Percentiles rank a stretch among this genome's conserved stretches.
These are phyloP conservation scores for Rugosomyces carneus DNA, from an alignment of 1,284 basidiomycete genomes.

Conservation along the genomic window DNA sequence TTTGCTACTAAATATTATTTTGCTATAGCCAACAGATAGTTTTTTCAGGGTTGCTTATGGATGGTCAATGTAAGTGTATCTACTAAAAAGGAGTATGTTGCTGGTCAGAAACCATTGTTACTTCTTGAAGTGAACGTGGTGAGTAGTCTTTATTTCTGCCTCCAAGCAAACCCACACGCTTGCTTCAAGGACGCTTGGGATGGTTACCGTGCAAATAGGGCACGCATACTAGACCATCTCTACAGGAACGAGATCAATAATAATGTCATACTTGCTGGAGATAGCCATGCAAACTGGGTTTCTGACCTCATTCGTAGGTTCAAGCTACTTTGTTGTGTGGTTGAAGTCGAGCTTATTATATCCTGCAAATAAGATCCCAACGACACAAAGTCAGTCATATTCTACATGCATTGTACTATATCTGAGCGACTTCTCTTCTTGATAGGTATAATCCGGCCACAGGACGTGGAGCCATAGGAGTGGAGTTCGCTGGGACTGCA, in stretches of 20 bases:
- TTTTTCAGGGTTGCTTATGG: not conserved
- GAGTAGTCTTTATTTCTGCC: not conserved
- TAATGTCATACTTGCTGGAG: slow-evolving; percentile 54
- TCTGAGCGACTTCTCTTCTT: not conserved
- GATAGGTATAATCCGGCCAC: slow-evolving; percentile 46
- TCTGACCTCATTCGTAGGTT: slow-evolving; percentile 48
- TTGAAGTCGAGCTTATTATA: not conserved
- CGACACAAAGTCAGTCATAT: slow-evolving; percentile 40
- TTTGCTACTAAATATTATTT: not conserved
- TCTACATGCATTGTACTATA: too few relatives aligned
- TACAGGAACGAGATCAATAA: slow-evolving; percentile 50
- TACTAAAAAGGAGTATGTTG: not conserved
- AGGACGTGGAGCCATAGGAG: slow-evolving; percentile 51
- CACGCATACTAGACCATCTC: slow-evolving; percentile 45
- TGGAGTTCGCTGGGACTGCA: slow-evolving; percentile 65
- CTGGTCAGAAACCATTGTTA: too few relatives aligned
- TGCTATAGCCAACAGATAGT: slow-evolving; percentile 7
- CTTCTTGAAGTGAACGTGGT: not conserved
- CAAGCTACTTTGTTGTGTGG: not conserved
- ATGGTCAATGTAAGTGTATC: not conserved
- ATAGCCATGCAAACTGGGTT: slow-evolving; percentile 63
- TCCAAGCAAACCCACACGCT: too few relatives aligned
- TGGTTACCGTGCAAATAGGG: slow-evolving; percentile 4
- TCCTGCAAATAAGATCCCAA: slow-evolving; percentile 36
- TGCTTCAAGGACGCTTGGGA: slow-evolving; percentile 5